Conservation (phyloP, 805 yeast genomes). For the Barnettozyma salicaria region DNA sequence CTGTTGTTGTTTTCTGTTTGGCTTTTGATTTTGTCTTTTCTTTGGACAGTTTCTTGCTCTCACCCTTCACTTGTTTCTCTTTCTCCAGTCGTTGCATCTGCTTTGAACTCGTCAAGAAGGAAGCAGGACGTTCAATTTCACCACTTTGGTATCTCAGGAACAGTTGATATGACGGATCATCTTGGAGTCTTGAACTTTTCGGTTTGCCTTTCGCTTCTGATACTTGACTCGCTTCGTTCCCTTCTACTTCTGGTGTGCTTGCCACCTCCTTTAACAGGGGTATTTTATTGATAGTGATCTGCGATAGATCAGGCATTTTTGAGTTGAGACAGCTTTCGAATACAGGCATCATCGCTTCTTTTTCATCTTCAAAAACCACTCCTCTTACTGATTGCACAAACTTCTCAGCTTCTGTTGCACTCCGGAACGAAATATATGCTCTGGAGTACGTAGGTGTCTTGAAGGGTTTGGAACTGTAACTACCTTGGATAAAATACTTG, state of each 20-base stretch:
- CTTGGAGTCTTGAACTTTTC: conserved; percentile 12
- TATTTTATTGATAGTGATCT: neutral
- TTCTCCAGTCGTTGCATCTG: neutral
- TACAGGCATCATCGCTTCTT: conserved; percentile 30
- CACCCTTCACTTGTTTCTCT: neutral
- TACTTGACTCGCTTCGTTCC: neutral
- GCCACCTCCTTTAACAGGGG: too few species aligned
- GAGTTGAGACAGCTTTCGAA: conserved; percentile 32
- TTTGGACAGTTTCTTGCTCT: neutral
- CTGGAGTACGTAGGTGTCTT: conserved; percentile 37
- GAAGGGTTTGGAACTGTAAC: conserved; percentile 33
- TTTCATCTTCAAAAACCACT: conserved; percentile 17
- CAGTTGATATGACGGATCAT: conserved; percentile 17
- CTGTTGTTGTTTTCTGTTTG: neutral
- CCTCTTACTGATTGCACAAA: conserved; percentile 26
- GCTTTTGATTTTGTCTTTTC: neutral
- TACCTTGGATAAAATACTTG: conserved; percentile 38
- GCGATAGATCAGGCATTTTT: conserved; percentile 24
- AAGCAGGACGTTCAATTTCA: conserved; percentile 17
- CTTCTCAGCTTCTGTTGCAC: conserved; percentile 22
- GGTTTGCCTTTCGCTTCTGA: neutral
- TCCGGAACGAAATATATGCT: conserved; percentile 35
- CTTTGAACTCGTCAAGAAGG: conserved; percentile 7
- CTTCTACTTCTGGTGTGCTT: neutral
- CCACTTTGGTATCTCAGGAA: conserved; percentile 21